Evolutionary conservation across 1,284 basidiomycete genomes (phyloP), one percentile per base, ranked within the genome.

Genomic region (Austroboletus niveus): DNA sequence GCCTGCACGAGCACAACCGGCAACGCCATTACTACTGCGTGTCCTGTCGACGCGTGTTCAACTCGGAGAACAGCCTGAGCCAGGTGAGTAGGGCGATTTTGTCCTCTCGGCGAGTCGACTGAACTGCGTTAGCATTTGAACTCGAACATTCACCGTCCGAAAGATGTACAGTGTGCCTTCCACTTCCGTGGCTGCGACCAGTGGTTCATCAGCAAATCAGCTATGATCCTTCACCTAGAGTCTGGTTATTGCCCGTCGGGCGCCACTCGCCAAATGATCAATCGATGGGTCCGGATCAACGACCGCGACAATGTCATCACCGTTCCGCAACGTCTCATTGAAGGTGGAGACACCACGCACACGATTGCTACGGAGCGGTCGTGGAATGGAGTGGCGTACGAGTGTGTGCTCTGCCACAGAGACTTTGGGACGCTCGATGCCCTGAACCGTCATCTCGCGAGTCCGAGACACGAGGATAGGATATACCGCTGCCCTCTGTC

Each of bases 331-430:
- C 69, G 68, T 20, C 64, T 74, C 31, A 54, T 79, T 36, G 70
- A 69, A 12, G 8, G 61, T 9, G 62, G 55, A 17, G 51, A 34
- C 10, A 8, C 41, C 3, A 3, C n/a, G 8, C 3, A 34, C 3
- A 75, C 72, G 55, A 55, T 60, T 30, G 81, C 79, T 24, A 76
- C 73, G 12, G 50, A 52, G 10, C 62, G 59, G 3, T 66, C 80
- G 0, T 83, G 73, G 74, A 83, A 82, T 52, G 72, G 73, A 0
- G 7, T 20, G 5, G 69, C 59, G 15, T 84, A 73, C 58, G 78
- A 82, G 59, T 84, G 82, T 61, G 77, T 77, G 55, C 66, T 84
- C 14, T 84, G 82, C 59, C 73, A 80, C 57, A 52, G 42, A 10
- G 52, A 43, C 2, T 78, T 74, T 46, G n/a, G 56, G 29, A 60